Evolutionary conservation across 139 green algal species (phyloP), one percentile per base, ranked within the genome.

Genomic region (Micractinium sp.): DNA sequence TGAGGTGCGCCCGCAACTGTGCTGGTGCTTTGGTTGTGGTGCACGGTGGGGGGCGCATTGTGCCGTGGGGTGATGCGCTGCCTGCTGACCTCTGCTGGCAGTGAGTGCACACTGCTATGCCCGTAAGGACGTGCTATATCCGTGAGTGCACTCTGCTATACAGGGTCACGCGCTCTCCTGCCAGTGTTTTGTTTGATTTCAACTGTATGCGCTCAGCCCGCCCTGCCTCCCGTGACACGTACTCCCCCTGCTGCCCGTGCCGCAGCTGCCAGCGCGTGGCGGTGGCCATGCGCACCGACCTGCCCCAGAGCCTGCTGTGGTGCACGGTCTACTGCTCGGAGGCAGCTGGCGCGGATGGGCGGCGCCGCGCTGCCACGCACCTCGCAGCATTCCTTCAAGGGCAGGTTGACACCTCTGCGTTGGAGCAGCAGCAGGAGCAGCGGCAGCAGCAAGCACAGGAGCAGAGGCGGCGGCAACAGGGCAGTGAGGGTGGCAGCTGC

Each of bases 251-350:
- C 16, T 4, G 15, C 69, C 39, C 87, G 94, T 47, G 60, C 79
- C 71, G 67, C 83, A 96, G 91, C 91, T 95, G 93, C 79, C 90
- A 97, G 88, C 93, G 93, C 31, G 94, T 97, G 67, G 93, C 90
- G 14, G 90, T 96, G 7, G 95, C 94, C 3, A 84, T 93, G 81
- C 82, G 89, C 29, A 92, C 88, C 71, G 92, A 94, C 79, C 86
- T 96, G 61, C 66, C 87, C 25, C 87, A 89, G 0, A 87, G 81
- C 4, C 77, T 92, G 71, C 88, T 97, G 78, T 91, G 91, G 25
- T 88, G 91, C 73, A 95, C 91, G 3, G 89, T 96, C 33, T 97
- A 96, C 86, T 82, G 92, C 23, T 89, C 93, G 27, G 74, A 83
- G 1, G 75, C 79, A 2, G 87, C 74, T 15, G 89, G 88, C 0